Evolutionary conservation across 2,329 filamentous ascomycete species (phyloP).

Genomic region (Trichoderma gracile): DNA sequence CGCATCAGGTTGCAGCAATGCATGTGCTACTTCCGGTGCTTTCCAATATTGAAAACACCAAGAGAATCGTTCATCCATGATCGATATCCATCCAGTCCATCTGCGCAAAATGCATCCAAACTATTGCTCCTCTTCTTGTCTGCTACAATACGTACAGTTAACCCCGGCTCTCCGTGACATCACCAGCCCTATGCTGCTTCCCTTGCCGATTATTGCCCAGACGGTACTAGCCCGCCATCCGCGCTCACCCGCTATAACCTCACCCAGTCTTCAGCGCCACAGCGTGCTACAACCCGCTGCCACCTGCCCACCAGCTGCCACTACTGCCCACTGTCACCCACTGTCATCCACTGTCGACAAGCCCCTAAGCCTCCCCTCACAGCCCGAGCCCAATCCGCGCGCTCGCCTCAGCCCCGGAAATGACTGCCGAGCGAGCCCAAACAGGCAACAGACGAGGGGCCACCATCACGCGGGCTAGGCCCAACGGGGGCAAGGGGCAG

Average conservation of each 20-base stretch:
- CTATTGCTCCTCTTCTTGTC: neutral
- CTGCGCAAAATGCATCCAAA: neutral
- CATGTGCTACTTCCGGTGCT: no score
- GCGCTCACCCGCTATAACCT: neutral
- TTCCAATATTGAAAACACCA: no score
- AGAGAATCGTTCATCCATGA: no score
- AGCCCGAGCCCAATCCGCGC: conserved; percentile 16
- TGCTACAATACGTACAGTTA: no score
- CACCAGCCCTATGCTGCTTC: conserved; percentile 9
- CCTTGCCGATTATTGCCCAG: neutral
- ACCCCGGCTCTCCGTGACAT: neutral
- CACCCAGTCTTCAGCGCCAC: neutral
- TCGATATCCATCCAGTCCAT: no score
- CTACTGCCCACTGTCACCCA: no score
- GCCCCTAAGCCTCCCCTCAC: neutral
- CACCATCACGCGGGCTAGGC: neutral
- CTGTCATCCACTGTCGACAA: no score
- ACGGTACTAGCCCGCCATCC: neutral
- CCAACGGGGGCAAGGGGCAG: neutral
- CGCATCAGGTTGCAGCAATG: no score
- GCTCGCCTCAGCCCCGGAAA: conserved; percentile 18
- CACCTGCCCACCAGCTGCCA: neutral
- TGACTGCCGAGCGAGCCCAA: conserved; percentile 16
- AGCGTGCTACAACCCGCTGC: neutral
- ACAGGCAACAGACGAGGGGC: neutral